phyloP scores from a whole-genome alignment of 257 asterid species.

The Marsdenia floribunda region DNA sequence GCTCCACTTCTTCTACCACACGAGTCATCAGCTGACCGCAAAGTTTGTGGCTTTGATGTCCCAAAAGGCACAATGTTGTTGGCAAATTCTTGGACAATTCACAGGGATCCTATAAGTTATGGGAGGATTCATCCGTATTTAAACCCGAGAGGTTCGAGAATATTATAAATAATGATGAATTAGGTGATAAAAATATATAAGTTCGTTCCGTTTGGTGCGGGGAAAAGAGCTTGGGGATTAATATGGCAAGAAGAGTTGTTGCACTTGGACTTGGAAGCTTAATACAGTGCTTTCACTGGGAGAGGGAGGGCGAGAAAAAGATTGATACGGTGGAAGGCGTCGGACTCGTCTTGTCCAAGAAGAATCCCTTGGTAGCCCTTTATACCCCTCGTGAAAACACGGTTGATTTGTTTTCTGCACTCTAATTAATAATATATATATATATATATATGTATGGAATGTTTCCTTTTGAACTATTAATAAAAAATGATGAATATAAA shows the following conservation, averaged over 20 bases:
- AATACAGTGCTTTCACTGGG: conserved; percentile 2
- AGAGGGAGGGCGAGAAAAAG: not conserved
- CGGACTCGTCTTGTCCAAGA: conserved; percentile 10
- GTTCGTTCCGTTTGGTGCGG: conserved; percentile 1
- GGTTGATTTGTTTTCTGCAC: conserved; percentile 16
- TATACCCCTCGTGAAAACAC: conserved; percentile 4
- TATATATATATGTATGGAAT: too few relatives aligned
- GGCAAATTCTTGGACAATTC: conserved; percentile 22
- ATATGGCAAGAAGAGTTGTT: not conserved
- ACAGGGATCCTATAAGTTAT: conserved; percentile 11
- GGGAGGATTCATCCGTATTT: not conserved
- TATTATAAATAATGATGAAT: not conserved
- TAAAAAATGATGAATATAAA: too few relatives aligned
- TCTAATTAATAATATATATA: conserved; percentile 8
- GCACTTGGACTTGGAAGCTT: not conserved
- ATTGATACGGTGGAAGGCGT: not conserved
- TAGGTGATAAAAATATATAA: conserved; percentile 4
- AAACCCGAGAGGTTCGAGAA: conserved; percentile 3
- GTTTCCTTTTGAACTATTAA: too few relatives aligned
- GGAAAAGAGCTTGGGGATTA: not conserved
- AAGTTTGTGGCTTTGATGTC: not conserved
- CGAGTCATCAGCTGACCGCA: conserved; percentile 3
- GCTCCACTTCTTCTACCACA: conserved; percentile 5
- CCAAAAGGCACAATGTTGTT: conserved; percentile 5
- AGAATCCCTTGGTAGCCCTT: not conserved